Evolutionary conservation across 2,329 filamentous ascomycete species (phyloP).

Genomic region (Moelleriella libera): DNA sequence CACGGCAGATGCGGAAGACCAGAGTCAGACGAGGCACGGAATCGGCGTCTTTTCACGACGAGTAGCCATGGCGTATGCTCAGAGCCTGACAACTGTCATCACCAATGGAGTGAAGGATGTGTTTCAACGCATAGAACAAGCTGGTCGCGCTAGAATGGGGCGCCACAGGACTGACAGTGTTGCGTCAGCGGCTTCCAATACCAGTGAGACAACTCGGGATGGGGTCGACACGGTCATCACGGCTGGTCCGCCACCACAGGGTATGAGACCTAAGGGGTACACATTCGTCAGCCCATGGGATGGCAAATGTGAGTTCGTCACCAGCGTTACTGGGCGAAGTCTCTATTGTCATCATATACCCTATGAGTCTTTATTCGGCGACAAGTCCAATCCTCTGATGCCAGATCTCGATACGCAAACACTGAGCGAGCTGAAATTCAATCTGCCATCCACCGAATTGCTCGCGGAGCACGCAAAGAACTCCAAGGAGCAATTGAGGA

Average conservation of each 20-base stretch:
- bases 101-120: constrained; percentile 26
- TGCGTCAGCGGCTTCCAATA: constrained; percentile 14
- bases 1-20: constrained; percentile 2
- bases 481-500: constrained; percentile 18
- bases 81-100: constrained; percentile 26
- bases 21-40: constrained; percentile 3
- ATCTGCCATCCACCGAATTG: constrained; percentile 51
- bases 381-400: constrained; percentile 29
- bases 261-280: constrained; percentile 48
- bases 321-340: constrained; percentile 59
- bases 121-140: constrained; percentile 22
- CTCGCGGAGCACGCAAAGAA: constrained; percentile 21
- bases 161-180: constrained; percentile 16
- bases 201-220: neutral
- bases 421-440: constrained; percentile 82
- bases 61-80: constrained; percentile 42
- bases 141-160: constrained; percentile 9
- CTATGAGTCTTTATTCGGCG: constrained; percentile 17
- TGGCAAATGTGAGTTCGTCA: constrained; percentile 72
- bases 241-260: constrained; percentile 1
- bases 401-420: constrained; percentile 13
- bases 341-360: constrained; percentile 64
- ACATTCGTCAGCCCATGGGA: constrained; percentile 79
- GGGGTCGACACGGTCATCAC: neutral
- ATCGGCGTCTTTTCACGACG: constrained; percentile 33